These are phyloP conservation scores for Cenchrus fungigraminus DNA, from an alignment of 176 grass and related monocot genomes.

Conservation along the genomic window DNA sequence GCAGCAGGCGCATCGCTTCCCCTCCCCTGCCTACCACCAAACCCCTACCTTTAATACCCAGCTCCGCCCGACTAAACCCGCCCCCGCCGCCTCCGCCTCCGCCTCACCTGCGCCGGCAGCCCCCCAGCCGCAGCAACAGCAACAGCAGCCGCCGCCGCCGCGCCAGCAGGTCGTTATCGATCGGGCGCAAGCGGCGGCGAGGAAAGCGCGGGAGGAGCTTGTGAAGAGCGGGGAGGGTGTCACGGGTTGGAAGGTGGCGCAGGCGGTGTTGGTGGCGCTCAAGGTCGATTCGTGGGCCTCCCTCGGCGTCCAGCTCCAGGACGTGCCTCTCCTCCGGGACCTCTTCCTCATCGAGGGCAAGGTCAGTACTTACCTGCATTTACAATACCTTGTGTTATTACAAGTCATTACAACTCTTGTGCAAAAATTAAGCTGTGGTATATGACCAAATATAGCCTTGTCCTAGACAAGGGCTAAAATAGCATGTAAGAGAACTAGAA, in stretches of 20 bases:
- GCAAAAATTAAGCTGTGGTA: slow-evolving; percentile 12
- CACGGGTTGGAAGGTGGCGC: slow-evolving; percentile 80
- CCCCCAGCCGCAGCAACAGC: not conserved
- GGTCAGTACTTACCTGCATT: slow-evolving; percentile 46
- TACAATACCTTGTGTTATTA: not conserved
- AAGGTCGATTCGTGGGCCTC: slow-evolving; percentile 70
- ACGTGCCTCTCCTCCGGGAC: slow-evolving; percentile 63
- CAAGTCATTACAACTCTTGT: not conserved
- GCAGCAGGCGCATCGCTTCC: not conserved
- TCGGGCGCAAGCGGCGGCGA: slow-evolving; percentile 59
- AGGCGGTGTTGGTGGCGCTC: slow-evolving; percentile 63
- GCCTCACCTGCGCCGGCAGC: not conserved
- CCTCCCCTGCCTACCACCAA: slow-evolving; percentile 29
- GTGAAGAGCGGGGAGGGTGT: slow-evolving; percentile 62
- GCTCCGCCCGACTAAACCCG: not conserved
- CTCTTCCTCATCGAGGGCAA: slow-evolving; percentile 76
- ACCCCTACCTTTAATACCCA: slow-evolving; percentile 40
- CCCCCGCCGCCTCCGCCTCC: not conserved
- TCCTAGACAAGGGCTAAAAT: slow-evolving; percentile 7
- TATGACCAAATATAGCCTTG: slow-evolving; percentile 2
- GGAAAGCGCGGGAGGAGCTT: slow-evolving; percentile 56
- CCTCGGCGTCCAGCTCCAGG: slow-evolving; percentile 69
- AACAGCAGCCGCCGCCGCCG: not conserved
- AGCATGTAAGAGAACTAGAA: not conserved
- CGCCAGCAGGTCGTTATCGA: slow-evolving; percentile 42